Evolutionary conservation across 1,139 yeast species (phyloP).

Genomic region (Zygosaccharomyces sapae): DNA sequence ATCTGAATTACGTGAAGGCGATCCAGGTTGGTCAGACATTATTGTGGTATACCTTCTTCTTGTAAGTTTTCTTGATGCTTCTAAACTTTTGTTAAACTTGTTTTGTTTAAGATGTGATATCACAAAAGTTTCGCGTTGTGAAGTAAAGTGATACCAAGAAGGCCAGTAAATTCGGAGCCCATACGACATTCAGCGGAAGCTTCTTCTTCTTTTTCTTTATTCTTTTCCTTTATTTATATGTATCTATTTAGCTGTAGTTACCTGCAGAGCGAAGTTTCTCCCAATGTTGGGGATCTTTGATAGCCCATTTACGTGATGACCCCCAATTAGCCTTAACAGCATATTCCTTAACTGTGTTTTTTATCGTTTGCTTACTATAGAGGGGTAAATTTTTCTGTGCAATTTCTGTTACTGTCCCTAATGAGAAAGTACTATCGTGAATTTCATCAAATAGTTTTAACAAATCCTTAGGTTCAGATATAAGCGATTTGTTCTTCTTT

Average conservation of each 20-base stretch:
- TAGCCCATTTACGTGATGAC: conserved; percentile 45
- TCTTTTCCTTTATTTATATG: not conserved
- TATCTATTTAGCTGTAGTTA: not conserved
- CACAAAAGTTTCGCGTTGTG: not conserved
- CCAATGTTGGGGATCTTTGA: conserved; percentile 36
- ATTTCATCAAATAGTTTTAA: conserved; percentile 46
- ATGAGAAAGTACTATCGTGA: conserved; percentile 60
- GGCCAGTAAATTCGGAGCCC: not conserved
- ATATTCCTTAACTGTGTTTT: conserved; percentile 59
- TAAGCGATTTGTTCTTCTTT: conserved; percentile 42
- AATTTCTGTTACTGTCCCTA: conserved; percentile 72
- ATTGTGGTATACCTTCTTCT: not conserved
- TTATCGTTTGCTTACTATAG: conserved; percentile 63
- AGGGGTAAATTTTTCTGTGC: conserved; percentile 57
- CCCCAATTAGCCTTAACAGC: conserved; percentile 44
- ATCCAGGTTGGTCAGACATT: conserved; percentile 30
- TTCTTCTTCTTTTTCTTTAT: no score
- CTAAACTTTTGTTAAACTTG: not conserved
- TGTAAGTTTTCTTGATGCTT: not conserved
- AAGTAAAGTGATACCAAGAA: not conserved
- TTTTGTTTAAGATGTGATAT: not conserved
- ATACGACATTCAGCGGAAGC: no score
- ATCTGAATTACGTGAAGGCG: conserved; percentile 22
- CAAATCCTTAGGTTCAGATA: conserved; percentile 47
- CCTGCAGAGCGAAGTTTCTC: conserved; percentile 19